Conservation (phyloP, 352 stramenopile species). For the Pythium monospermum region DNA sequence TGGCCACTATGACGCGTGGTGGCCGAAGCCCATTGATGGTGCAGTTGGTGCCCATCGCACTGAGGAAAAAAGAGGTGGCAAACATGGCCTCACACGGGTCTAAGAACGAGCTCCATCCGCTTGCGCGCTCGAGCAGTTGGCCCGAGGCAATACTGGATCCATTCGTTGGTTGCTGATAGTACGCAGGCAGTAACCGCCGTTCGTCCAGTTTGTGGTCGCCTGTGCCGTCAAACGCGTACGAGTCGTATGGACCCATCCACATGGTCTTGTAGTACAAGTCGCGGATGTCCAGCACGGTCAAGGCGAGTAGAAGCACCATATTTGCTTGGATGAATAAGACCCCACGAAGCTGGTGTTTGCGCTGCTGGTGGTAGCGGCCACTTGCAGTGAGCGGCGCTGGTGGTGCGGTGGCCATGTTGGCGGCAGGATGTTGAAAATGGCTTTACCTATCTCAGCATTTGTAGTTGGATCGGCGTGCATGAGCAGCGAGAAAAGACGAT, state of each 20-base stretch:
- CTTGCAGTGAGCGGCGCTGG: neutral
- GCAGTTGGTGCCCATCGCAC: slow-evolving; percentile 11
- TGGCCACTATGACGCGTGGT: neutral
- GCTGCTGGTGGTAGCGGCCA: neutral
- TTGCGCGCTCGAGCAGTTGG: neutral
- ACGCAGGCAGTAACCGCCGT: neutral
- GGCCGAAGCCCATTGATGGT: neutral
- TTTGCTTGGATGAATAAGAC: slow-evolving; percentile 2
- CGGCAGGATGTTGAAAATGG: too few relatives aligned
- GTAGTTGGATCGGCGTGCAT: too few relatives aligned
- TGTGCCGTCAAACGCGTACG: slow-evolving; percentile 1
- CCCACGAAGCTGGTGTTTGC: neutral
- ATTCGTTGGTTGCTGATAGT: too few relatives aligned
- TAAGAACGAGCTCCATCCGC: slow-evolving; percentile 12
- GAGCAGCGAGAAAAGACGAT: too few relatives aligned
- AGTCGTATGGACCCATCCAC: slow-evolving; percentile 12
- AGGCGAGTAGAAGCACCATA: slow-evolving; percentile 1
- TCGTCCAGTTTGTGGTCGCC: slow-evolving; percentile 6
- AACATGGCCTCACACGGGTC: neutral
- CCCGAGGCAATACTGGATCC: neutral
- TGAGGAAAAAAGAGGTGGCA: slow-evolving; percentile 2
- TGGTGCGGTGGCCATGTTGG: too few relatives aligned
- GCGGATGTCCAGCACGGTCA: slow-evolving; percentile 8
- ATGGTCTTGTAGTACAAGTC: slow-evolving; percentile 17
- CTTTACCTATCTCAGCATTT: too few relatives aligned